Base-by-base conservation (phyloP, 768 basidiomycete genomes). In the Atractiella rhizophila region DNA sequence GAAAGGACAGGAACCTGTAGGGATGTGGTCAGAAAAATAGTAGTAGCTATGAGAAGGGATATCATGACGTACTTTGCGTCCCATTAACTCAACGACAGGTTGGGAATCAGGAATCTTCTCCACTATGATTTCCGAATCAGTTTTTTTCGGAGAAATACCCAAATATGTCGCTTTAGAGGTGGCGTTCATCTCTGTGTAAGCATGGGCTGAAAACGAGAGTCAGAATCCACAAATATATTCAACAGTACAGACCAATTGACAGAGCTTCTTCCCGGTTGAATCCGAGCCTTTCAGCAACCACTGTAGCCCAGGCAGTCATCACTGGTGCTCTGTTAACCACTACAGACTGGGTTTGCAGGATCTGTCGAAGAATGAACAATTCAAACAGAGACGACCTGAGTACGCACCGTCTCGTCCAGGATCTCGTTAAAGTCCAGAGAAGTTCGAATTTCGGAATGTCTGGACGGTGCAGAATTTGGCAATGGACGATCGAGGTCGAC, bases 181-280 rank as follows among this genome's bases (percentile, higher is more conserved):
- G 1, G 81, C 81, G 48, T 86, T 88, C 68, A 88, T 70, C 55
- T 88, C 82, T 9, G 85, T 88, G 57, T 83, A 91, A 16, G 75
- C 81, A 35, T 81, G 78, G 4, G 85, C 86, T 83, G 48, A 9
- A n/a, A 16, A 5, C 20, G 6, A 38, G 11, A 4, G 18, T 12
- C 13, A 11, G 43, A 28, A 26, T 5, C 11, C 5, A 9, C 1
- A n/a, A 1, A 24, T 12, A 1, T 23, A 1, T 27, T 20, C n/a
- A n/a, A 20, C 15, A 20, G 9, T 18, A 51, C 64, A 25, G 48
- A 76, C 85, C 83, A 41, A 96, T 79, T 48, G 80, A 85, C 29
- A 96, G 62, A 2, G 88, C 80, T 60, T 96, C 88, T 52, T 80
- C 73, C 44, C 75, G 65, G 37, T 71, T 67, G 57, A 96, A 96